Evolutionary conservation across 352 stramenopile genomes (phyloP).

Genomic region (Phytophthora nicotianae): DNA sequence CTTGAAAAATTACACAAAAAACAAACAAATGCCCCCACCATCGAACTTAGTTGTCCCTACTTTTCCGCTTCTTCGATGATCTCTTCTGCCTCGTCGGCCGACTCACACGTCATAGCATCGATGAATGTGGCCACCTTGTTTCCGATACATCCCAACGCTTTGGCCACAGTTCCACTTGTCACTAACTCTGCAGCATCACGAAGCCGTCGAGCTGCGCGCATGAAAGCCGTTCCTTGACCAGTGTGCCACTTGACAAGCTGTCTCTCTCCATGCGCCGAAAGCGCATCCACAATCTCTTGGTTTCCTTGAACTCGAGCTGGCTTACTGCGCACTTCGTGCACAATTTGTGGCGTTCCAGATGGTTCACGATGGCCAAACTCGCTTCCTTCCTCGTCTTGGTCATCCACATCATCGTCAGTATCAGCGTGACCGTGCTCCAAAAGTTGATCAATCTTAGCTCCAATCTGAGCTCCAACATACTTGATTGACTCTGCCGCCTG

Average conservation of each 20-base stretch:
- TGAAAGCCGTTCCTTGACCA: constrained; percentile 1
- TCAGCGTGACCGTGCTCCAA: background rate
- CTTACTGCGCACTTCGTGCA: constrained; percentile 1
- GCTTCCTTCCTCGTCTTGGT: background rate
- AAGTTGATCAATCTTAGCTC: background rate
- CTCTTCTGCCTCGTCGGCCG: background rate
- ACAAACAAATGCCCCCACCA: background rate
- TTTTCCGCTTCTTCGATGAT: background rate
- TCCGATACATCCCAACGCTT: constrained; percentile 2
- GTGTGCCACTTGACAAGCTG: constrained; percentile 1
- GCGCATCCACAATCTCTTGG: constrained; percentile 1
- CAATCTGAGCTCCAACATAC: constrained; percentile 1
- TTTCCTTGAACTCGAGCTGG: background rate
- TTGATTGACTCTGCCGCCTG: background rate
- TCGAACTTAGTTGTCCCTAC: background rate
- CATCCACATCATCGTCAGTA: background rate
- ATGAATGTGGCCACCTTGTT: constrained; percentile 2
- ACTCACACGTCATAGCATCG: background rate
- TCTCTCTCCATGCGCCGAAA: background rate
- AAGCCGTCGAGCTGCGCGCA: constrained; percentile 1
- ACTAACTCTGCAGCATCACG: background rate
- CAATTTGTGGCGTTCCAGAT: background rate
- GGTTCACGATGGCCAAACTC: constrained; percentile 3
- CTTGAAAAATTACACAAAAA: background rate
- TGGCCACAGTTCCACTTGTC: background rate